These are phyloP conservation scores for Peniophora sp. DNA, from an alignment of 1,284 basidiomycete genomes.

Conservation along the genomic window DNA sequence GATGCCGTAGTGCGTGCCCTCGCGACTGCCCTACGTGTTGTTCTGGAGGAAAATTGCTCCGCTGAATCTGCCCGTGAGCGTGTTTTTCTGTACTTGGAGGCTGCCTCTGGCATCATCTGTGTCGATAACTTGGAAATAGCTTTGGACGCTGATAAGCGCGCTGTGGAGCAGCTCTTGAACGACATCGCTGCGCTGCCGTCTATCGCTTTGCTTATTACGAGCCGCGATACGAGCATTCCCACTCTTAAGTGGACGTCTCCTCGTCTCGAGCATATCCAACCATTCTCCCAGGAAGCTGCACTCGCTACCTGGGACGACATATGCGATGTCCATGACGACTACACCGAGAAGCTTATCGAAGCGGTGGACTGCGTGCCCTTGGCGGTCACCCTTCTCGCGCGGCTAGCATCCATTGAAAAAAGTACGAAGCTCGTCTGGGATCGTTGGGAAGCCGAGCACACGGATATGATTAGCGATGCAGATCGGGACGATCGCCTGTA, in stretches of 20 bases:
- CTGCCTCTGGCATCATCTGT: constrained; percentile 15
- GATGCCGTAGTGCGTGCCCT: constrained; percentile 14
- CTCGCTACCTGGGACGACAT: neutral
- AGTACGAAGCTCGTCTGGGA: no score
- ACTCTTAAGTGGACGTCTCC: neutral
- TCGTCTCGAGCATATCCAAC: neutral
- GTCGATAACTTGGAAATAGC: constrained; percentile 27
- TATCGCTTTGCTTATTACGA: neutral
- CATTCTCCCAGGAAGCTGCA: neutral
- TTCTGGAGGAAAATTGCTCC: neutral
- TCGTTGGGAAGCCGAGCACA: no score
- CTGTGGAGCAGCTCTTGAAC: neutral
- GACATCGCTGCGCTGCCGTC: neutral
- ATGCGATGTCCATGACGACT: neutral
- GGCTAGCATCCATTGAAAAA: neutral
- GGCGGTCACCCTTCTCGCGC: neutral
- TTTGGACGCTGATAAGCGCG: constrained; percentile 13
- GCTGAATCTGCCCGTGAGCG: neutral
- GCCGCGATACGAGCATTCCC: neutral
- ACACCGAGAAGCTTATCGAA: neutral
- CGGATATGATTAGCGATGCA: no score
- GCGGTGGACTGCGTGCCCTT: constrained; percentile 2
- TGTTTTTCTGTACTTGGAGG: constrained; percentile 7
- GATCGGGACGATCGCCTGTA: no score
- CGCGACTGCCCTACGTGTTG: constrained; percentile 11